These are phyloP conservation scores for Phytophthora parvispora DNA, from an alignment of 352 stramenopile genomes.

Conservation along the genomic window DNA sequence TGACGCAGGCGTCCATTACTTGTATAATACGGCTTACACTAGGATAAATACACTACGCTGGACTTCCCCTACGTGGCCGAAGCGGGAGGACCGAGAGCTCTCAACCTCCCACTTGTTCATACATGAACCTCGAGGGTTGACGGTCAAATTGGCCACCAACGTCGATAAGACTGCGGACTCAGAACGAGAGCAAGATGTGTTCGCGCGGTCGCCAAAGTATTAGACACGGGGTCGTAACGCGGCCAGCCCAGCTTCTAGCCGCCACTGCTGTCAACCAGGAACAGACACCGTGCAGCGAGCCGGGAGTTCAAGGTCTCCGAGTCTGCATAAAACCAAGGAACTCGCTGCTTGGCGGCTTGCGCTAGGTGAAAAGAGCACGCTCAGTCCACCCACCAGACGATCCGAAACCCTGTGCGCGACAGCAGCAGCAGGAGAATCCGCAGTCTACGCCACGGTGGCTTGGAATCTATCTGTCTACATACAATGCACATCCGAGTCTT, in stretches of 20 bases:
- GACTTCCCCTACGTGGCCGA: neutral
- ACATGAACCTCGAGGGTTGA: too few relatives aligned
- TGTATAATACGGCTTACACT: neutral
- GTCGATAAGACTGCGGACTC: conserved; percentile 4
- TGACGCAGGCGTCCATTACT: neutral
- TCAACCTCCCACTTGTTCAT: too few relatives aligned
- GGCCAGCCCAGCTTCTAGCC: conserved; percentile 16
- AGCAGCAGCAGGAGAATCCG: conserved; percentile 6
- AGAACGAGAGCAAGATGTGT: conserved; percentile 21
- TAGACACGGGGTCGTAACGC: conserved; percentile 13
- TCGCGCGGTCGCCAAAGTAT: conserved; percentile 9
- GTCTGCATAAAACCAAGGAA: neutral
- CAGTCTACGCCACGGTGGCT: neutral
- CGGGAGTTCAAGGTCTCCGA: conserved; percentile 3
- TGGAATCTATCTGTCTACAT: too few relatives aligned
- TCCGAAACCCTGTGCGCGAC: conserved; percentile 21
- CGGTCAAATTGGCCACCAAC: too few relatives aligned
- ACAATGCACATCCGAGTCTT: neutral
- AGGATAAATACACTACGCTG: neutral
- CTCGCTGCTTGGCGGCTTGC: neutral
- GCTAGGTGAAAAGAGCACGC: conserved; percentile 13
- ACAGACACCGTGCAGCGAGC: conserved; percentile 11
- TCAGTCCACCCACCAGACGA: conserved; percentile 39
- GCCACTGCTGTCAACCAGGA: conserved; percentile 33
- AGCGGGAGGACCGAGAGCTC: too few relatives aligned